phyloP scores from a whole-genome alignment of 2,329 filamentous ascomycete genomes.

The Rutstroemia sp. region DNA sequence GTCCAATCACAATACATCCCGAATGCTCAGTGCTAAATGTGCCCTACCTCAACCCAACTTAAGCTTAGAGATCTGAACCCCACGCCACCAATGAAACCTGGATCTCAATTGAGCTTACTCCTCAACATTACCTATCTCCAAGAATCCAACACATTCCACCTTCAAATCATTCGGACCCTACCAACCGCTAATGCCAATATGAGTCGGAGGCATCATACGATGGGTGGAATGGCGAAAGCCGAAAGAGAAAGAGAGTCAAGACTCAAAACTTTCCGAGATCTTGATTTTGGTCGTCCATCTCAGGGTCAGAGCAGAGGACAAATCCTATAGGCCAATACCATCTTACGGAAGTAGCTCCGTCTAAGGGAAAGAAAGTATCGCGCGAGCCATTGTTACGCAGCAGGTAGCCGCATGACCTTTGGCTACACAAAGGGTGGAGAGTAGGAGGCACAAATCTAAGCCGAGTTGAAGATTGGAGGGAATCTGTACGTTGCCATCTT shows the following conservation, averaged over 20 bases:
- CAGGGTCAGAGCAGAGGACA: neutral
- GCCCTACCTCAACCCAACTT: neutral
- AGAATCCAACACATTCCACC: neutral
- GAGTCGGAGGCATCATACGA: neutral
- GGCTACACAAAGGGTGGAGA: neutral
- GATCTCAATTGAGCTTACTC: neutral
- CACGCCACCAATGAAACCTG: neutral
- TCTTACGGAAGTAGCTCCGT: neutral
- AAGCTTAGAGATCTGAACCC: neutral
- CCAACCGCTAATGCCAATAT: neutral
- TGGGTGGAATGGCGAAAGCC: too few relatives aligned
- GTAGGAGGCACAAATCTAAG: neutral
- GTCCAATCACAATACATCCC: neutral
- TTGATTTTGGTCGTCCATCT: neutral
- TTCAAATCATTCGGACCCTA: neutral
- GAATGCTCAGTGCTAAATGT: neutral
- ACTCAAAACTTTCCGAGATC: neutral
- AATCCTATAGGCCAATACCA: neutral
- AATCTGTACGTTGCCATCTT: constrained; percentile 10
- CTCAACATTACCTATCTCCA: neutral
- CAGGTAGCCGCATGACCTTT: neutral
- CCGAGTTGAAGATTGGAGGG: constrained; percentile 2
- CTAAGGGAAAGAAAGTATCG: neutral
- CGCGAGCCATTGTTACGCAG: constrained; percentile 4
- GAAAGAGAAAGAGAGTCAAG: too few relatives aligned